A percentile compares a stretch with the other conserved stretches of the same genome.
Conservation (phyloP, 2,329 filamentous ascomycete genomes). For the Fusarium hostae region DNA sequence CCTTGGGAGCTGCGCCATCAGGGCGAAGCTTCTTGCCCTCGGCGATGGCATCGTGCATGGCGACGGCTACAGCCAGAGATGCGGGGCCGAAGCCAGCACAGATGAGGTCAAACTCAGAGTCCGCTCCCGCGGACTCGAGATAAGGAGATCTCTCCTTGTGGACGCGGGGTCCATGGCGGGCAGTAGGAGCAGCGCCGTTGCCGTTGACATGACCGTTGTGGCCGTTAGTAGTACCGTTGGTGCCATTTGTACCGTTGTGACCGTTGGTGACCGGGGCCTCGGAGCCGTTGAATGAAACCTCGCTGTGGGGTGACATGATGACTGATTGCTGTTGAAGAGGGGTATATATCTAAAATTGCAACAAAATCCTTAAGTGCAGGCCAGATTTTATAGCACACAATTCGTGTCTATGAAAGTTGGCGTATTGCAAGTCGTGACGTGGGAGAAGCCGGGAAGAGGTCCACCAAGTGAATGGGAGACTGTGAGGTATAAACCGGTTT, state of each 20-base stretch:
- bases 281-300: constrained; percentile 45
- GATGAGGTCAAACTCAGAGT: constrained; percentile 82
- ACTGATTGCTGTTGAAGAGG: constrained; percentile 14
- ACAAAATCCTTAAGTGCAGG: neutral
- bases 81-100: constrained; percentile 95
- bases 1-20: constrained; percentile 67
- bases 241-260: constrained; percentile 9
- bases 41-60: constrained; percentile 82
- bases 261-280: constrained; percentile 37
- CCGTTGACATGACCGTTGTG: constrained; percentile 26
- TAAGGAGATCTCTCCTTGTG: constrained; percentile 42
- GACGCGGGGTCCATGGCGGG: constrained; percentile 32
- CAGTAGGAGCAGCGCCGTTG: constrained; percentile 31
- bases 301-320: constrained; percentile 53
- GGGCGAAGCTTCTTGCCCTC: constrained; percentile 56
- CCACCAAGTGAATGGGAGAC: constrained; percentile 16
- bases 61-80: constrained; percentile 87
- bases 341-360: constrained; percentile 14
- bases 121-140: constrained; percentile 49
- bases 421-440: constrained; percentile 21
- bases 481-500: constrained; percentile 27
- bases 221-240: constrained; percentile 24
- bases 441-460: neutral
- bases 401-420: constrained; percentile 10
- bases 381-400: constrained; percentile 11